Base-by-base conservation (phyloP, 2,329 filamentous ascomycete genomes). In the Geosmithia morbida region DNA sequence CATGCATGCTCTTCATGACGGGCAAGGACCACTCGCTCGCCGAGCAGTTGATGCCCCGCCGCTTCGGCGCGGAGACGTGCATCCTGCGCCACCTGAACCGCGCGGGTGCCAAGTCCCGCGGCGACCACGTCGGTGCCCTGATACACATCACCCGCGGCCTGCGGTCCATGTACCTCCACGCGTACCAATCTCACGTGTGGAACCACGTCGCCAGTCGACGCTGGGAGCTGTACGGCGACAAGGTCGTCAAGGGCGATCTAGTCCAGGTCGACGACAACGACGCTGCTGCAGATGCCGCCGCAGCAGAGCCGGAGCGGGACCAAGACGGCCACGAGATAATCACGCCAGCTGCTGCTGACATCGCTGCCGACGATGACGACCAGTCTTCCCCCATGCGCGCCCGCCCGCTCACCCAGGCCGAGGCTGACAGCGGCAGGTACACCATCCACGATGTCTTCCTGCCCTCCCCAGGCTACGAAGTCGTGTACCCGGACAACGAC, bases 121-220 rank as follows among this genome's bases (percentile, higher is more conserved):
- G 73, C 42, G 90, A 98, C 64, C 92, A 79, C 60, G 74, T 86
- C 50, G 89, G 89, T 20, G 87, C 92, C 1, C 65, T 98, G 46
- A 76, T 83, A 58, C 74, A 76, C 47, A 89, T 98, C 51, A 85
- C 84, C 20, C 77, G 89, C 17, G 87, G 85, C 45, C 71, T 97
- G 56, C 79, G 88, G 42, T 77, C 87, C 49, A 96, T 98, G 85
- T 98, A 97, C 60, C 82, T 95, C 16, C 92, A 98, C 62, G 90
- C 92, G 5, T 97, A 96, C 65, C 92, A 98, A 63, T 94, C 86
- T 6, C 77, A 88, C 39, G 81, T 98, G 8, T 98, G 90, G 90
- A 98, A 98, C 66, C 77, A 80, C 54, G 85, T 80, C 13, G 86
- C 80, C 2, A 87, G 85, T 53, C 79, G 83, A 55, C 83, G 92